Conservation (phyloP, 2,329 filamentous ascomycete genomes). For the Stagonosporopsis rhizophila region DNA sequence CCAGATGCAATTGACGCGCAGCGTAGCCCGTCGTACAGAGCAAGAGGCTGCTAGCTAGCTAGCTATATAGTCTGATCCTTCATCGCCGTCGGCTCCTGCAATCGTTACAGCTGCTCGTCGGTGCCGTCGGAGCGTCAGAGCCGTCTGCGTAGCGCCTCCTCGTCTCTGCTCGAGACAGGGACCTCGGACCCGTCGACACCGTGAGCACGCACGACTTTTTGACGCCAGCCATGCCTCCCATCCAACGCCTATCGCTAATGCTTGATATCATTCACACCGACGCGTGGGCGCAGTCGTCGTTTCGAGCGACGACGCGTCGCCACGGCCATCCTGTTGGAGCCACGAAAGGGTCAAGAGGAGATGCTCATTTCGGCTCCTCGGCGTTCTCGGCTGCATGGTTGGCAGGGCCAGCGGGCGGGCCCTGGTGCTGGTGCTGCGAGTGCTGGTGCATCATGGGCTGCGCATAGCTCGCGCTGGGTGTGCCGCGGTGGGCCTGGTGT, state of each 20-base stretch:
- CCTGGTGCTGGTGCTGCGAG: slow-evolving; percentile 48
- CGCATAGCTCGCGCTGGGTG: slow-evolving; percentile 50
- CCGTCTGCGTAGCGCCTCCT: too few relatives aligned
- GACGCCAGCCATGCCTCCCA: slow-evolving; percentile 31
- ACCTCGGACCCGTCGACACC: too few relatives aligned
- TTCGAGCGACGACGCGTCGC: slow-evolving; percentile 14
- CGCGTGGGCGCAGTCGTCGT: slow-evolving; percentile 41
- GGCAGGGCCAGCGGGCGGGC: slow-evolving; percentile 44
- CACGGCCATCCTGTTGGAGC: slow-evolving; percentile 5
- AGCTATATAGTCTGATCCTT: too few relatives aligned
- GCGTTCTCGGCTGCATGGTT: slow-evolving; percentile 43
- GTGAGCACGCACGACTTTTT: slow-evolving; percentile 2
- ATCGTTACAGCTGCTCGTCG: too few relatives aligned
- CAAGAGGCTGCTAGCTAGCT: too few relatives aligned
- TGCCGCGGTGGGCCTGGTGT: slow-evolving; percentile 48
- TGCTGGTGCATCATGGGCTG: slow-evolving; percentile 53
- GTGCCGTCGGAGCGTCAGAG: too few relatives aligned
- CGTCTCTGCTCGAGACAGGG: too few relatives aligned
- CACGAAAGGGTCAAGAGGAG: slow-evolving; percentile 18
- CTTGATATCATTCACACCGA: slow-evolving; percentile 38
- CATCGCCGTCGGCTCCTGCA: too few relatives aligned
- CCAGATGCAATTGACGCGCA: too few relatives aligned
- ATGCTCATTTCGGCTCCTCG: slow-evolving; percentile 50
- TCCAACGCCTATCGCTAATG: slow-evolving; percentile 50
- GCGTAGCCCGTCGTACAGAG: too few relatives aligned